These are phyloP conservation scores for Ambrosiella cleistominuta DNA, from an alignment of 2,329 filamentous ascomycete genomes.

Conservation along the genomic window DNA sequence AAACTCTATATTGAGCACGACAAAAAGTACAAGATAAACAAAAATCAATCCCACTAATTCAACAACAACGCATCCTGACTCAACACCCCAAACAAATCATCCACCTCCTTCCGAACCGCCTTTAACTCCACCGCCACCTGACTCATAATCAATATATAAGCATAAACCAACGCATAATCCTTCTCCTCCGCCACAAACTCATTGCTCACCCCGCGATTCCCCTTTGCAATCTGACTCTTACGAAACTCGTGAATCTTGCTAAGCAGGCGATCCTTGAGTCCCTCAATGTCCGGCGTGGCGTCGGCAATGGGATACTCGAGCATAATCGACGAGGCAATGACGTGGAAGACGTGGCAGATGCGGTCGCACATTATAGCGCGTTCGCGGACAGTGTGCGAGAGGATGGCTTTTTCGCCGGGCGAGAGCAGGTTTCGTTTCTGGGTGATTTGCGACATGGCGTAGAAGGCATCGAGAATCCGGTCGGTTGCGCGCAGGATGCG, in stretches of 20 bases:
- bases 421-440: slow-evolving; percentile 60
- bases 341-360: slow-evolving; percentile 74
- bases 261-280: slow-evolving; percentile 64
- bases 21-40: not conserved
- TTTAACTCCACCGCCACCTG: slow-evolving; percentile 49
- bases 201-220: slow-evolving; percentile 16
- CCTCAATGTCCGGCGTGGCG: slow-evolving; percentile 65
- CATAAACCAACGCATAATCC: slow-evolving; percentile 85
- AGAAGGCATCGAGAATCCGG: slow-evolving; percentile 79
- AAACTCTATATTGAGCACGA: not conserved
- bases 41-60: not conserved
- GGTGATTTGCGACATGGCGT: slow-evolving; percentile 88
- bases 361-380: slow-evolving; percentile 66
- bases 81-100: slow-evolving; percentile 44
- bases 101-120: slow-evolving; percentile 42
- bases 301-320: slow-evolving; percentile 87
- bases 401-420: slow-evolving; percentile 62
- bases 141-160: slow-evolving; percentile 58
- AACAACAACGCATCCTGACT: slow-evolving; percentile 32
- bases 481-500: slow-evolving; percentile 65
- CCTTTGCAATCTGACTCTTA: slow-evolving; percentile 37
- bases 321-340: slow-evolving; percentile 84
- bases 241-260: slow-evolving; percentile 79
- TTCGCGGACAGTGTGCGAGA: slow-evolving; percentile 64
- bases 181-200: slow-evolving; percentile 41